These are phyloP conservation scores for Sporisorium scitamineum DNA, from an alignment of 1,284 basidiomycete species.

Conservation along the genomic window DNA sequence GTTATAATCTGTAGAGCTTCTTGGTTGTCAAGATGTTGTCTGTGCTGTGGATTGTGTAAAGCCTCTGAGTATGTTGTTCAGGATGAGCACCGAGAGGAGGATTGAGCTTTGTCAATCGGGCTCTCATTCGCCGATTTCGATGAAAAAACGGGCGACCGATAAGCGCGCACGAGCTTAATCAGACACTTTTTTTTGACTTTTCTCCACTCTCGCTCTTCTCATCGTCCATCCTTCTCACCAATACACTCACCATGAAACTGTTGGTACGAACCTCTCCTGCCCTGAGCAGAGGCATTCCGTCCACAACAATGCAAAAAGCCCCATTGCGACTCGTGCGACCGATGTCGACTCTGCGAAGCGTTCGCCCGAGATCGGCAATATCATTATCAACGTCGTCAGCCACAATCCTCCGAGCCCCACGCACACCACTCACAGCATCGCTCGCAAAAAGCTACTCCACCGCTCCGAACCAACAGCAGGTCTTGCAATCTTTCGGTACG, in stretches of 20 bases:
- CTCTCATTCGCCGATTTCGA: neutral
- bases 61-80: neutral
- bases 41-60: too few species aligned
- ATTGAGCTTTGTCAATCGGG: slow-evolving; percentile 6
- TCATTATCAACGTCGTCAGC: neutral
- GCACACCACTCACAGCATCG: neutral
- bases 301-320: slow-evolving; percentile 1
- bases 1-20: neutral
- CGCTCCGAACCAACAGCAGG: slow-evolving; percentile 49
- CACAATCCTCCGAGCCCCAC: neutral
- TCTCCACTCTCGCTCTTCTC: neutral
- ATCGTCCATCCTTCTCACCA: neutral
- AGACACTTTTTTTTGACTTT: too few species aligned
- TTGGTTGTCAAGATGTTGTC: neutral
- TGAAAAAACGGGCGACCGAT: neutral
- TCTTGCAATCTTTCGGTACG: slow-evolving; percentile 51
- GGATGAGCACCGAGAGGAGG: too few species aligned
- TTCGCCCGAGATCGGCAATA: neutral
- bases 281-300: neutral
- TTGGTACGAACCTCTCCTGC: slow-evolving; percentile 3
- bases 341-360: slow-evolving; percentile 1
- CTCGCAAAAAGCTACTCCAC: slow-evolving; percentile 38
- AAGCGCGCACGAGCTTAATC: slow-evolving; percentile 8
- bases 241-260: slow-evolving; percentile 17
- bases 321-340: neutral